These are phyloP conservation scores for Metschnikowia baotianmanensis DNA, from an alignment of 805 yeast genomes.

Conservation along the genomic window DNA sequence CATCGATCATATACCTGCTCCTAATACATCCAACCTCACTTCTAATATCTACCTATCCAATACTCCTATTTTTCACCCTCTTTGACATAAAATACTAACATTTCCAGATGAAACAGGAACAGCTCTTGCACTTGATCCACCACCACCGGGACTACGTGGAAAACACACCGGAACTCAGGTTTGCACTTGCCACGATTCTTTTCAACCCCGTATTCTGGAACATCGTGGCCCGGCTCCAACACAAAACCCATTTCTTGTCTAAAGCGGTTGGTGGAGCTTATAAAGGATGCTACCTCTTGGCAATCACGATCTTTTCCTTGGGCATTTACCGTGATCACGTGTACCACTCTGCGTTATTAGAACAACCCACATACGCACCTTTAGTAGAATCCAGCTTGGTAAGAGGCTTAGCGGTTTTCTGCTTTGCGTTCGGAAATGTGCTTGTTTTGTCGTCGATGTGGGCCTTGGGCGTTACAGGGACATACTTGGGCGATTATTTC, in stretches of 20 bases:
- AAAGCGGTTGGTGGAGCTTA: slow-evolving; percentile 65
- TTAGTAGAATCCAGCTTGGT: slow-evolving; percentile 40
- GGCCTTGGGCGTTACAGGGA: slow-evolving; percentile 91
- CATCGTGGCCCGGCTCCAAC: slow-evolving; percentile 83
- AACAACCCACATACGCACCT: slow-evolving; percentile 65
- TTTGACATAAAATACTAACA: slow-evolving; percentile 2
- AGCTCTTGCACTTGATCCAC: slow-evolving; percentile 12
- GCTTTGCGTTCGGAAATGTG: slow-evolving; percentile 70
- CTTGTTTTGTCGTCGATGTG: slow-evolving; percentile 86
- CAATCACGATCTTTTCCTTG: slow-evolving; percentile 76
- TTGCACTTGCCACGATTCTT: slow-evolving; percentile 63
- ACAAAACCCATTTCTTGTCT: slow-evolving; percentile 72
- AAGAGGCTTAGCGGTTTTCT: slow-evolving; percentile 50
- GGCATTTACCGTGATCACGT: slow-evolving; percentile 81
- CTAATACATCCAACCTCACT: too few species aligned
- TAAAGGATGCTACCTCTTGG: slow-evolving; percentile 82
- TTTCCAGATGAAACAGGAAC: slow-evolving; percentile 14
- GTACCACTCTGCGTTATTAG: slow-evolving; percentile 65
- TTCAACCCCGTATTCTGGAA: slow-evolving; percentile 98
- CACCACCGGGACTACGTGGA: slow-evolving; percentile 17
- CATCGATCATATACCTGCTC: too few species aligned
- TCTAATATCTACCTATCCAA: not conserved
- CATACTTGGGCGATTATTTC: slow-evolving; percentile 95
- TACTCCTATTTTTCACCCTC: not conserved
- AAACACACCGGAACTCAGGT: slow-evolving; percentile 14